Conservation (phyloP, 2,329 filamentous ascomycete genomes). For the Tolypocladium nubicola region DNA sequence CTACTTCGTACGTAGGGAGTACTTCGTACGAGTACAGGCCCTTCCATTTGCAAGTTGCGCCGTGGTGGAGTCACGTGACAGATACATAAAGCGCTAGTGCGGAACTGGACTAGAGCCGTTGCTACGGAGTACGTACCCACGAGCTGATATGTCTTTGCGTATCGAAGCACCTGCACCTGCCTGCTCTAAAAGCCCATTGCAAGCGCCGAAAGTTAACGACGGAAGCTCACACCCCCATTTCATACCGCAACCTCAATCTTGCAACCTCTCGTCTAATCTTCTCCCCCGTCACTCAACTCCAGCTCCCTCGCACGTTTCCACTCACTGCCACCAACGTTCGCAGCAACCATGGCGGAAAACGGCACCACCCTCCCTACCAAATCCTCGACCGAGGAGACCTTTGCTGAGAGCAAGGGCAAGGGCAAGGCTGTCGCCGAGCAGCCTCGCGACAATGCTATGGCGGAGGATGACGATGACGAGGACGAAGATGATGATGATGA, state of each 20-base stretch:
- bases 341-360: constrained; percentile 34
- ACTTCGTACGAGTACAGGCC: no score
- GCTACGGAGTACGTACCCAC: constrained; percentile 9
- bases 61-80: constrained; percentile 6
- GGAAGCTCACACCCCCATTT: constrained; percentile 15
- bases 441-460: constrained; percentile 54
- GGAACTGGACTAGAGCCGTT: constrained; percentile 18
- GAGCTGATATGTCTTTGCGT: constrained; percentile 10
- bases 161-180: constrained; percentile 11
- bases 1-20: not conserved
- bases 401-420: constrained; percentile 67
- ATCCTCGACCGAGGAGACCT: constrained; percentile 26
- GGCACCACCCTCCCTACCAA: constrained; percentile 35
- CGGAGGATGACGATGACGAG: constrained; percentile 63
- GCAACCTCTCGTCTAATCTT: constrained; percentile 2
- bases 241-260: constrained; percentile 6
- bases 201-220: constrained; percentile 5
- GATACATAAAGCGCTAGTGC: constrained; percentile 1
- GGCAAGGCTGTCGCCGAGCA: constrained; percentile 57
- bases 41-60: no score
- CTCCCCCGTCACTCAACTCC: constrained; percentile 1
- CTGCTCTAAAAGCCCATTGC: constrained; percentile 14
- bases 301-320: not conserved
- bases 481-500: constrained; percentile 34
- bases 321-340: not conserved